Conservation (phyloP, 2,329 filamentous ascomycete species). For the Ascochyta lentis region DNA sequence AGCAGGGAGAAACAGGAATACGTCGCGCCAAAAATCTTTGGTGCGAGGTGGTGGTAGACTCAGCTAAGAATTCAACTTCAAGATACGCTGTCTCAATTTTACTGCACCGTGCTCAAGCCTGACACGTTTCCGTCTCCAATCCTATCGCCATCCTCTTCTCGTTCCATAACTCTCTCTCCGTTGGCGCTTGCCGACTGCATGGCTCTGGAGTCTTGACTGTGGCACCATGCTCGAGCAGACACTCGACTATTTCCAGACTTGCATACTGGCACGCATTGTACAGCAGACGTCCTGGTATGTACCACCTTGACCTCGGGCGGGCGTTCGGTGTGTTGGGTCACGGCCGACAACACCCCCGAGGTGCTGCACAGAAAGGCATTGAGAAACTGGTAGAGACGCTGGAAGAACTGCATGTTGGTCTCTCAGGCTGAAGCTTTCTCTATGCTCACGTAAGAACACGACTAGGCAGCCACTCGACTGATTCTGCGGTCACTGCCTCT, state of each 20-base stretch:
- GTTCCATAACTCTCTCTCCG: background rate
- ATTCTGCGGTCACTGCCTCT: too few relatives aligned
- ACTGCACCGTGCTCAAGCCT: background rate
- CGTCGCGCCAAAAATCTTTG: slow-evolving; percentile 46
- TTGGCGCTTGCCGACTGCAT: background rate
- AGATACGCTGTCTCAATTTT: too few relatives aligned
- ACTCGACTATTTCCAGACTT: background rate
- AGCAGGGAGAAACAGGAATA: slow-evolving; percentile 35
- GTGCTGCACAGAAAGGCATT: background rate
- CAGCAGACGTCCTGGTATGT: background rate
- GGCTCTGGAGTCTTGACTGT: background rate
- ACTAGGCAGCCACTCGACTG: too few relatives aligned
- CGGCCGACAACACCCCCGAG: background rate
- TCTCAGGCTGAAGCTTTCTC: too few relatives aligned
- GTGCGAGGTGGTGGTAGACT: slow-evolving; percentile 44
- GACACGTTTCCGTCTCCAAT: background rate
- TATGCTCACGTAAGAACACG: too few relatives aligned
- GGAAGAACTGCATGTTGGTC: too few relatives aligned
- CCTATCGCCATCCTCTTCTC: background rate
- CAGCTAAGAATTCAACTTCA: too few relatives aligned
- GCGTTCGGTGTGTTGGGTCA: background rate
- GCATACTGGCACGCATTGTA: background rate
- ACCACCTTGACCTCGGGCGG: background rate
- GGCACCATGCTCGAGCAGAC: background rate
- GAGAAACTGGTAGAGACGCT: too few relatives aligned